Evolutionary conservation across 1,284 basidiomycete genomes (phyloP).

Genomic region (Taiwanofungus camphoratus): DNA sequence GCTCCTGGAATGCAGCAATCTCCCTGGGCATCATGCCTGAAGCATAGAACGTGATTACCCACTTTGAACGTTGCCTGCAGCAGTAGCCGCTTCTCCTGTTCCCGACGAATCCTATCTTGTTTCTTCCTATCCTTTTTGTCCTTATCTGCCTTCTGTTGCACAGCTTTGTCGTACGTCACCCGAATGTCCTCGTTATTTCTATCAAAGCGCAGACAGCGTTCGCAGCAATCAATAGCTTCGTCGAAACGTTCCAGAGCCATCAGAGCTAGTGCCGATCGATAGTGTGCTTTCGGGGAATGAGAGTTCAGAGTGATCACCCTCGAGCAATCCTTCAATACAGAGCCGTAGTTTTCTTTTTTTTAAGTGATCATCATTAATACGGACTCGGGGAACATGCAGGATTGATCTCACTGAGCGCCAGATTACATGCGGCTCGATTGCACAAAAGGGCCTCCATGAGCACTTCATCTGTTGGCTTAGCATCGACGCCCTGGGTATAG

Average conservation of each 20-base stretch:
- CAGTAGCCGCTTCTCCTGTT: constrained; percentile 40
- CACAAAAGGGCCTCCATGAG: constrained; percentile 72
- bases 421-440: constrained; percentile 91
- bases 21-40: constrained; percentile 10
- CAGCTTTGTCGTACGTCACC: constrained; percentile 40
- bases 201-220: constrained; percentile 59
- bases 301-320: constrained; percentile 60
- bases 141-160: constrained; percentile 40
- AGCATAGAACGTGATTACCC: constrained; percentile 18
- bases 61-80: constrained; percentile 61
- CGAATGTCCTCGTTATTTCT: constrained; percentile 46
- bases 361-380: constrained; percentile 3
- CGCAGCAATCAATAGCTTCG: constrained; percentile 79
- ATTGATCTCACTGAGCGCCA: constrained; percentile 68
- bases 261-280: constrained; percentile 76
- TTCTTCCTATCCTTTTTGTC: constrained; percentile 46
- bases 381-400: no score
- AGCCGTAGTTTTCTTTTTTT: constrained; percentile 76
- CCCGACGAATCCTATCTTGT: constrained; percentile 41
- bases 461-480: constrained; percentile 60
- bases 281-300: constrained; percentile 75
- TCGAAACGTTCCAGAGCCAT: constrained; percentile 65
- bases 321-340: constrained; percentile 80
- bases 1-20: constrained; percentile 43
- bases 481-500: constrained; percentile 87